Base-by-base conservation (phyloP, 2,329 filamentous ascomycete species). In the Paracamarosporium sp. region DNA sequence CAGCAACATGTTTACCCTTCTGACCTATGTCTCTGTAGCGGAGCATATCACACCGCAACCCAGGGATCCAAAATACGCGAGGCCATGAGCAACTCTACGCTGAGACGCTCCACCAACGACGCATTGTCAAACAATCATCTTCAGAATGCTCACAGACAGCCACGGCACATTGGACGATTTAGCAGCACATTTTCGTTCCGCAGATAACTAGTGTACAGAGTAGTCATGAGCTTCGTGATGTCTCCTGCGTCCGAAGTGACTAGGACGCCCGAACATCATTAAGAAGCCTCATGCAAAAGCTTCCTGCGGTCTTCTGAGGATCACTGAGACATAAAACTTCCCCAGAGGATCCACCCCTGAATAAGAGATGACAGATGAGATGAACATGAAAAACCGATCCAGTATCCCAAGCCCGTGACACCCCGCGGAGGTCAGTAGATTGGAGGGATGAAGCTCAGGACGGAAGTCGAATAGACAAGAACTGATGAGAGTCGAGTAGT, bases 181-280 rank as follows among this genome's bases (percentile, higher is more conserved):
- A 58, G 50, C 62, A 69, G 62, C 59, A 65, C 64, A 64, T 68
- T 69, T 65, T 68, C 66, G 72, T 75, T 72, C 68, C 66, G 68
- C 68, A 71, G 65, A 69, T 65, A 64, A 71, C 70, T 75, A 75
- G 69, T 75, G 61, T 75, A 76, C 73, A 73, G 57, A 62, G 22
- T 67, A 69, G 63, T 72, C 72, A 72, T 75, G 65, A 70, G 68
- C 67, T 65, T 73, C 71, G 67, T 74, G 72, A 71, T 74, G 69
- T 66, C 65, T 67, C 62, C 57, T 53, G 60, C 66, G 68, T 66
- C 64, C 55, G 62, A 58, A 20, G 31, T 52, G 24, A 59, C 51
- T 56, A 58, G 63, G 68, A 70, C 69, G 70, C 68, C 45, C 65
- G 66, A 72, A 72, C 70, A 73, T 74, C 70, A 69, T 69, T 61